Conservation (phyloP, 495 filamentous ascomycete species). For the Talaromyces stipitatus region DNA sequence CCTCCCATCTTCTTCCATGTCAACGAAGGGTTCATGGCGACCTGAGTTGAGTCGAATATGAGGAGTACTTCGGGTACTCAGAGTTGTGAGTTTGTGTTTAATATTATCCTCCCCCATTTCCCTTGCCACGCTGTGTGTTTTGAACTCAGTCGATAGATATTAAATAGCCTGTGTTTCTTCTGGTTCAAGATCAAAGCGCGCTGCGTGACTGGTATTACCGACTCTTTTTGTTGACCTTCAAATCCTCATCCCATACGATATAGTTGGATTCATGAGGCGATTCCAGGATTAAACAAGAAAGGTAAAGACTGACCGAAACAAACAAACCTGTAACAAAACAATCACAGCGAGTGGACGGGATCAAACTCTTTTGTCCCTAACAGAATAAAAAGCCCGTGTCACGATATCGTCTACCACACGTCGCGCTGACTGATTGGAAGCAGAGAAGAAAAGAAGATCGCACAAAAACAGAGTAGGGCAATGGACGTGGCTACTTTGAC, state of each 20-base stretch:
- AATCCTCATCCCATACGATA: not conserved
- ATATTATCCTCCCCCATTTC: conserved; percentile 5
- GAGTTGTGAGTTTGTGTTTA: not conserved
- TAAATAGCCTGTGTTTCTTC: not conserved
- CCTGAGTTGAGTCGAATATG: conserved; percentile 57
- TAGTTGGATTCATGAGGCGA: not conserved
- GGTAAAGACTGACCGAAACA: conserved; percentile 1
- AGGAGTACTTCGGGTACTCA: conserved; percentile 21
- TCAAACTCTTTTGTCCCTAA: not conserved
- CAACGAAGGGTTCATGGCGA: conserved; percentile 40
- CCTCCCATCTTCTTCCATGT: conserved; percentile 9
- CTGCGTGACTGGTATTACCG: not conserved
- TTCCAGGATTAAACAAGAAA: not conserved
- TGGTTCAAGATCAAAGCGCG: not conserved
- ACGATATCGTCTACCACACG: not conserved
- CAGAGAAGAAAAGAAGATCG: not conserved
- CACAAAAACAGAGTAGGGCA: not conserved
- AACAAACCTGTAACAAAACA: not conserved
- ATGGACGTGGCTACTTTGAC: no score
- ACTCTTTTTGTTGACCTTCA: not conserved
- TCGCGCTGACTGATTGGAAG: not conserved
- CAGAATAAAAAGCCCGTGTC: not conserved
- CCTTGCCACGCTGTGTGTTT: not conserved
- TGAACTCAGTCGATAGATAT: not conserved
- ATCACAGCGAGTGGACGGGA: not conserved